phyloP scores from a whole-genome alignment of 768 basidiomycete genomes.

The Floccularia luteovirens region DNA sequence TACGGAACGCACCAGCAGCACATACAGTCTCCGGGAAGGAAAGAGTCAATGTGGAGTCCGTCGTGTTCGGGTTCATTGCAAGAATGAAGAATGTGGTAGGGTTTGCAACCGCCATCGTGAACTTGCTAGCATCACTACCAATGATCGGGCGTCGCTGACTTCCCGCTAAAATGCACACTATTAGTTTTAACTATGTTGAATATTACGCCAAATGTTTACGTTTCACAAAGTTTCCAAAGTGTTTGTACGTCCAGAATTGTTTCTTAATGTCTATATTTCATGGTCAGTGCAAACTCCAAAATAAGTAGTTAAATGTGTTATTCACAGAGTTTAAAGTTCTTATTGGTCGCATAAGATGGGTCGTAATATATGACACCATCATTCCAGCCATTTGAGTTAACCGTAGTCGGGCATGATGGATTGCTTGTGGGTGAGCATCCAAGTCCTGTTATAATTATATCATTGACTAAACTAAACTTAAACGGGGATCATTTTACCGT shows the following conservation, averaged over 20 bases:
- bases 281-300: neutral
- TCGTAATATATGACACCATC: slow-evolving; percentile 35
- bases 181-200: neutral
- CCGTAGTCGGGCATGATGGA: slow-evolving; percentile 22
- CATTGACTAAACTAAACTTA: slow-evolving; percentile 3
- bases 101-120: slow-evolving; percentile 22
- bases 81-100: slow-evolving; percentile 19
- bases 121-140: slow-evolving; percentile 21
- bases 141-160: slow-evolving; percentile 24
- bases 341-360: slow-evolving; percentile 24
- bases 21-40: slow-evolving; percentile 26
- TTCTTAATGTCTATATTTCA: slow-evolving; percentile 21
- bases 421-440: slow-evolving; percentile 29
- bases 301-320: neutral
- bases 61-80: slow-evolving; percentile 25
- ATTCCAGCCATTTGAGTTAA: slow-evolving; percentile 34
- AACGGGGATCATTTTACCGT: slow-evolving; percentile 12
- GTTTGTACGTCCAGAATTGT: slow-evolving; percentile 31
- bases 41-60: slow-evolving; percentile 18
- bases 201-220: slow-evolving; percentile 14
- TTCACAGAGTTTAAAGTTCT: slow-evolving; percentile 28
- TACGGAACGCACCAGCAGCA: slow-evolving; percentile 18
- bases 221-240: slow-evolving; percentile 32
- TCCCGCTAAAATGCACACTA: slow-evolving; percentile 17
- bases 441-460: slow-evolving; percentile 14